These are phyloP conservation scores for Chalciporus piperatus DNA, from an alignment of 768 basidiomycete genomes.

Conservation along the genomic window DNA sequence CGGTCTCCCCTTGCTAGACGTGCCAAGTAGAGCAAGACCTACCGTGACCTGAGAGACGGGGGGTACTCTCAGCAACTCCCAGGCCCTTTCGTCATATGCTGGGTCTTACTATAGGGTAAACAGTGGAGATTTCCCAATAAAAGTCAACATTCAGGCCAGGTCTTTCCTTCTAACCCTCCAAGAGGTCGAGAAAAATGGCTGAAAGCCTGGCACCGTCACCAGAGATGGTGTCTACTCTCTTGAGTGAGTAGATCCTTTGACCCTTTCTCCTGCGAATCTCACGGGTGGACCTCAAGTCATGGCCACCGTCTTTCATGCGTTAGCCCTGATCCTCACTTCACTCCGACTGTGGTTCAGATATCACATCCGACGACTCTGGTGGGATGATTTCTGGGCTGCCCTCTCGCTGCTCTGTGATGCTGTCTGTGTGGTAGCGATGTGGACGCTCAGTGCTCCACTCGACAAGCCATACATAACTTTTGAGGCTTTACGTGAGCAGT, in stretches of 20 bases:
- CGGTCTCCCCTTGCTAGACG: too few relatives aligned
- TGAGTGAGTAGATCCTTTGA: constrained; percentile 12
- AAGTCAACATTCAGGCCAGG: background rate
- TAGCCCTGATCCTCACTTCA: constrained; percentile 18
- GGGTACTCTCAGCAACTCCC: background rate
- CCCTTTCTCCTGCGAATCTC: background rate
- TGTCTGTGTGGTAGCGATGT: constrained; percentile 9
- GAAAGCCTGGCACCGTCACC: constrained; percentile 1
- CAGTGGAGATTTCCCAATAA: background rate
- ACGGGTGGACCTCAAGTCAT: constrained; percentile 12
- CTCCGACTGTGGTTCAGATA: constrained; percentile 29
- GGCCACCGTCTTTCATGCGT: constrained; percentile 17
- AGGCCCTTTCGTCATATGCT: constrained; percentile 3
- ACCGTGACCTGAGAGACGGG: too few relatives aligned
- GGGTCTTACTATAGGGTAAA: background rate
- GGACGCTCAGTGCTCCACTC: constrained; percentile 25
- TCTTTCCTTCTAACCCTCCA: background rate
- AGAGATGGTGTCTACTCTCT: constrained; percentile 10
- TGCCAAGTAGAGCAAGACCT: too few relatives aligned
- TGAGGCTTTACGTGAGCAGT: constrained; percentile 7
- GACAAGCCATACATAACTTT: constrained; percentile 16
- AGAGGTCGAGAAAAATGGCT: constrained; percentile 8
- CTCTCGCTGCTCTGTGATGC: constrained; percentile 12
- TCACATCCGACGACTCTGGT: constrained; percentile 24
- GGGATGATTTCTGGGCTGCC: constrained; percentile 28